Conservation (phyloP, 78 protist genomes). For the Chrysochromulina parva region DNA sequence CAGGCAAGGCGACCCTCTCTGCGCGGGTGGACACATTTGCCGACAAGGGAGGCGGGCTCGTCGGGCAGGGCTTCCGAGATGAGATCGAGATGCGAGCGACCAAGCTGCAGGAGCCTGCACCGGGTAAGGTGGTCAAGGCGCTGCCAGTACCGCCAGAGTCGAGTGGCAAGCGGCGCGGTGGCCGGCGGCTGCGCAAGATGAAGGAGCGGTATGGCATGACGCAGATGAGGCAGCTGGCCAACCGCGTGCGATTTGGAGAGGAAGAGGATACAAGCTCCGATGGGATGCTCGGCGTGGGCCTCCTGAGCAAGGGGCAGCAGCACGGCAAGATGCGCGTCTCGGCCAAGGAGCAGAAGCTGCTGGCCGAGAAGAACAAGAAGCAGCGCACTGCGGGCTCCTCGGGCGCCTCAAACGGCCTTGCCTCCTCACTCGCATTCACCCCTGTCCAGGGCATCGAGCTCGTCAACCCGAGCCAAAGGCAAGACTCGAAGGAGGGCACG, state of each 20-base stretch:
- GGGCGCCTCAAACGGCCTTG: conserved; percentile 7
- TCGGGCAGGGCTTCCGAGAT: not conserved
- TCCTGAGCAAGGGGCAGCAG: not conserved
- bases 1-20: not conserved
- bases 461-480: not conserved
- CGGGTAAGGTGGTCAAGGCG: not conserved
- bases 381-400: not conserved
- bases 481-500: not conserved
- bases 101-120: conserved; percentile 13
- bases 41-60: not conserved
- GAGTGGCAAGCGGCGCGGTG: not conserved
- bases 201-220: not conserved
- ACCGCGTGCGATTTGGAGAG: conserved; percentile 5
- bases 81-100: not conserved
- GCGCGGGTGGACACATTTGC: not conserved
- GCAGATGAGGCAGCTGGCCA: not conserved
- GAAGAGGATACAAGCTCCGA: not conserved
- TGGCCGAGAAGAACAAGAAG: not conserved
- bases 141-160: not conserved
- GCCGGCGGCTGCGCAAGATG: conserved; percentile 6
- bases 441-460: conserved; percentile 30
- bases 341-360: conserved; percentile 14
- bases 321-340: not conserved
- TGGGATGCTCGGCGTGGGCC: conserved; percentile 12
- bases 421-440: conserved; percentile 25